Evolutionary conservation across 306 rosid genomes (phyloP).

Genomic region (Cucurbita ficifolia): DNA sequence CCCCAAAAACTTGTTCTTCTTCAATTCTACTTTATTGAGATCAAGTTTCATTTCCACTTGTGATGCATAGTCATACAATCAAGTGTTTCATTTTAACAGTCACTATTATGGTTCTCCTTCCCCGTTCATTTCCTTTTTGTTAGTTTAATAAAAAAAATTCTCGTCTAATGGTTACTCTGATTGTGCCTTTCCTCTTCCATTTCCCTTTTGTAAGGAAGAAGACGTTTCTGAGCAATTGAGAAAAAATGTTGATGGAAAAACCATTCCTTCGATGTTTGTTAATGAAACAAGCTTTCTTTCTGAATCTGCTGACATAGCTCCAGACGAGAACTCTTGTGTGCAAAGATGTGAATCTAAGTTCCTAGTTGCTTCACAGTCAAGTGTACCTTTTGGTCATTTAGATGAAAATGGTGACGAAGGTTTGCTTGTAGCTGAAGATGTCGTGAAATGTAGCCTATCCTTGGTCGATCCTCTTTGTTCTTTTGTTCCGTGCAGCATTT

Average conservation of each 20-base stretch:
- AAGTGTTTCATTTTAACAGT: not conserved
- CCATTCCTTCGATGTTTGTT: constrained; percentile 21
- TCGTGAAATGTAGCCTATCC: constrained; percentile 38
- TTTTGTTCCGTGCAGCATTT: constrained; percentile 73
- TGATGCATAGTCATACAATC: not conserved
- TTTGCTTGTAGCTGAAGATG: constrained; percentile 47
- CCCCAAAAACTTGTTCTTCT: not conserved
- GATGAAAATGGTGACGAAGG: constrained; percentile 22
- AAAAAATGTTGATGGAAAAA: constrained; percentile 13
- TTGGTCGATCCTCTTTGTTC: constrained; percentile 78
- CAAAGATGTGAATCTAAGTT: constrained; percentile 25
- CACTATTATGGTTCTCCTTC: not conserved
- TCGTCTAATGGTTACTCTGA: constrained; percentile 4
- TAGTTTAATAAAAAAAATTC: constrained; percentile 16
- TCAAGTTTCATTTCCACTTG: not conserved
- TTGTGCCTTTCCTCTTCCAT: constrained; percentile 13
- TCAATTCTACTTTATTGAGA: not conserved
- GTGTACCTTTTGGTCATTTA: constrained; percentile 24
- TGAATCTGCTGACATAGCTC: constrained; percentile 65
- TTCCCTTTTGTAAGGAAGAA: constrained; percentile 28
- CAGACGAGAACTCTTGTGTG: constrained; percentile 58
- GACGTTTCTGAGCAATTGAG: constrained; percentile 22
- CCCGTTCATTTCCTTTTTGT: constrained; percentile 16
- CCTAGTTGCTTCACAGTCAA: constrained; percentile 38
- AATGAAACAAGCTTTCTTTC: constrained; percentile 70